Conservation (phyloP, 2,329 filamentous ascomycete species). For the Aspergillus viridinutans region DNA sequence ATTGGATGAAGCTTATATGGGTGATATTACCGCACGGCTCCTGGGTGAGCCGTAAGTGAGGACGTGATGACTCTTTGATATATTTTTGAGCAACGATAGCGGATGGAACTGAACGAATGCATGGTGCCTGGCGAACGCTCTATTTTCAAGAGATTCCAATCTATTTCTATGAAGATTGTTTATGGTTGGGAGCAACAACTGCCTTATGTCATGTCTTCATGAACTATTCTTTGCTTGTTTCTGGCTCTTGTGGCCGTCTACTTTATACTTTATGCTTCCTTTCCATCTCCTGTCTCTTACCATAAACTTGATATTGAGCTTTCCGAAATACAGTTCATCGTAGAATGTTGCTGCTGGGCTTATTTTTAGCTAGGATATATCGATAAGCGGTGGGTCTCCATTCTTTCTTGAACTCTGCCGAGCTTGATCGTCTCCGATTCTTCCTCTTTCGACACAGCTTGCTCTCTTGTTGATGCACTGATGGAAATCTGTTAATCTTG, state of each 20-base stretch:
- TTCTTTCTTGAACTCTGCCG: background rate
- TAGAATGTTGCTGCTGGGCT: background rate
- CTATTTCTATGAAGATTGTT: slow-evolving; percentile 4
- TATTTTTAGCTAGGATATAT: background rate
- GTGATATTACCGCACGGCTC: slow-evolving; percentile 79
- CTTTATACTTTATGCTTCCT: background rate
- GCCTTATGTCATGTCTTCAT: background rate
- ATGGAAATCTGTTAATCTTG: background rate
- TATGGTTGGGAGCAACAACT: background rate
- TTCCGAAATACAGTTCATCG: background rate
- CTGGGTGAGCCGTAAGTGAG: slow-evolving; percentile 65
- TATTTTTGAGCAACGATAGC: background rate
- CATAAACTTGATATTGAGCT: background rate
- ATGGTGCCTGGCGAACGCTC: slow-evolving; percentile 31
- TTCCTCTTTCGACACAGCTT: background rate
- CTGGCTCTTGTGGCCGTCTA: background rate
- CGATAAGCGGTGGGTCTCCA: background rate
- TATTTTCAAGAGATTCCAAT: slow-evolving; percentile 4
- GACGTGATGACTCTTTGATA: slow-evolving; percentile 5
- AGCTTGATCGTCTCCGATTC: background rate
- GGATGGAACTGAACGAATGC: slow-evolving; percentile 18
- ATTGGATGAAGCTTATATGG: slow-evolving; percentile 85
- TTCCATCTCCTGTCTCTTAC: background rate
- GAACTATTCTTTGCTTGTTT: background rate
- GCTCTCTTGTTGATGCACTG: background rate